A percentile compares a stretch with the other conserved stretches of the same genome.
These are phyloP conservation scores for Mikania micrantha DNA, from an alignment of 129 eudicot species.

Conservation along the genomic window DNA sequence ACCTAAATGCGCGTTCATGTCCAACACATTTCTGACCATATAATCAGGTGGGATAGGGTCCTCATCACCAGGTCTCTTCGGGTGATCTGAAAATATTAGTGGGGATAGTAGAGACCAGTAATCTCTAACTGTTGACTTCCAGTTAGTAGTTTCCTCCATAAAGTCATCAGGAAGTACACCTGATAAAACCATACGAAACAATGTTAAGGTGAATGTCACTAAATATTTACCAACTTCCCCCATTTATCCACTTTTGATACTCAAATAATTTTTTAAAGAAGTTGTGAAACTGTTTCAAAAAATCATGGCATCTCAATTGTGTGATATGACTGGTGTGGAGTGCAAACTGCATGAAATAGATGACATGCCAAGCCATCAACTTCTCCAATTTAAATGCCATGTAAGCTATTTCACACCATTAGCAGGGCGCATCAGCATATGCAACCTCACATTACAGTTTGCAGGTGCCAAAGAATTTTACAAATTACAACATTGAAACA, in stretches of 20 bases:
- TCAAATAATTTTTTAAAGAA: background rate
- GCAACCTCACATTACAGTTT: background rate
- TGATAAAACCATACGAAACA: conserved; percentile 13
- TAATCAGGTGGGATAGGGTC: conserved; percentile 97
- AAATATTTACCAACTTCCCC: background rate
- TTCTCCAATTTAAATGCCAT: background rate
- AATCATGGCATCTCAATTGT: background rate
- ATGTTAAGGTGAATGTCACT: too few relatives aligned
- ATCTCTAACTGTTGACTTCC: conserved; percentile 66
- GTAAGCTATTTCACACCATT: background rate
- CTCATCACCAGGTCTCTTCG: conserved; percentile 97
- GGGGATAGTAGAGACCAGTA: conserved; percentile 98
- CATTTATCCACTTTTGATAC: background rate
- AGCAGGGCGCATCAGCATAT: background rate
- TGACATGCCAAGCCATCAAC: background rate
- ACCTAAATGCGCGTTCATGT: conserved; percentile 94
- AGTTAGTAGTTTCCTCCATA: conserved; percentile 55
- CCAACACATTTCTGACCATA: conserved; percentile 94
- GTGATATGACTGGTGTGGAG: background rate
- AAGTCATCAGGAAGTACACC: conserved; percentile 74
- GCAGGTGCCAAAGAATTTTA: background rate
- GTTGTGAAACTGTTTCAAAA: background rate
- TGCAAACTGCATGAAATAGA: background rate
- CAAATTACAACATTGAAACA: background rate
- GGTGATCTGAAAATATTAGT: conserved; percentile 92